These are phyloP conservation scores for Nothomitra cinnamomea DNA, from an alignment of 2,329 filamentous ascomycete genomes.

Conservation along the genomic window DNA sequence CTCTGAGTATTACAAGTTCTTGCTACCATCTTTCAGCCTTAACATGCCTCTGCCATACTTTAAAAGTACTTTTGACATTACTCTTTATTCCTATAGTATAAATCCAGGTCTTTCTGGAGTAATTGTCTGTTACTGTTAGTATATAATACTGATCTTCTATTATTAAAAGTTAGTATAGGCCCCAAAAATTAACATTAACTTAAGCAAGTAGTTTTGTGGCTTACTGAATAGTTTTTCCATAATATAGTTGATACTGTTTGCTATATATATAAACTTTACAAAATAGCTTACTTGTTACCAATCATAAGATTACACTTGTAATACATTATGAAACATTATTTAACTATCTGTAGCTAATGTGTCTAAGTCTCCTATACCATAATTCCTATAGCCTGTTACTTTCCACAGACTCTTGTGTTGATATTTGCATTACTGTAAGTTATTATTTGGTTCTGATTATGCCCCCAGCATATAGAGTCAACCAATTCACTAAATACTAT, in stretches of 20 bases:
- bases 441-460: not conserved
- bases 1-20: not conserved
- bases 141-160: not conserved
- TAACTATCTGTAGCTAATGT: not conserved
- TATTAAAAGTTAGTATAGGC: not conserved
- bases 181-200: constrained; percentile 2
- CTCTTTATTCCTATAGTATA: not conserved
- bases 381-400: not conserved
- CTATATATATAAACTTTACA: not conserved
- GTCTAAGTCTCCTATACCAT: not conserved
- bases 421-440: too few relatives aligned
- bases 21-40: not conserved
- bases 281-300: not conserved
- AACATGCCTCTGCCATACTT: not conserved
- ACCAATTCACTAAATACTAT: too few relatives aligned
- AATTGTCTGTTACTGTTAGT: constrained; percentile 1
- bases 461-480: not conserved
- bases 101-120: not conserved
- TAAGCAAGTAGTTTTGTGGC: not conserved
- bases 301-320: not conserved
- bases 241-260: not conserved
- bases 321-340: not conserved
- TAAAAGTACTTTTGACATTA: not conserved
- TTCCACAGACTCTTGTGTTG: too few relatives aligned
- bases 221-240: not conserved